Percentiles rank a stretch among this genome's conserved stretches.
Conservation (phyloP, 1,139 yeast species). For the Kodamaea sp. region DNA sequence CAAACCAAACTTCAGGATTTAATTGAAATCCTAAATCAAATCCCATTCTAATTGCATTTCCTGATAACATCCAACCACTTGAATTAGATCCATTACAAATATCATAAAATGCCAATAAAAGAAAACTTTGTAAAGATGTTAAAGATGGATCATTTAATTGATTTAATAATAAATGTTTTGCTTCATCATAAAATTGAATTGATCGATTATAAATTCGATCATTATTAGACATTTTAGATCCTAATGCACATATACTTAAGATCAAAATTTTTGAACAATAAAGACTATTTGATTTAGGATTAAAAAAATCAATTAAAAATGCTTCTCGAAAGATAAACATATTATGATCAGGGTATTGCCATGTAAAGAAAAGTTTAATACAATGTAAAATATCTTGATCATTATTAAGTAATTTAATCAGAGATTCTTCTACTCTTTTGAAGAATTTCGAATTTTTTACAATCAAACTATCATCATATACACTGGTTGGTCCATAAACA, state of each 20-base stretch:
- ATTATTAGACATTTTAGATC: slow-evolving; percentile 47
- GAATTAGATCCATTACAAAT: slow-evolving; percentile 54
- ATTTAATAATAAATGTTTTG: slow-evolving; percentile 39
- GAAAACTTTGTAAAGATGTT: slow-evolving; percentile 46
- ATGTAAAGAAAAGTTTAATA: slow-evolving; percentile 53
- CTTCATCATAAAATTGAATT: slow-evolving; percentile 42
- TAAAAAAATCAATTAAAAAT: slow-evolving; percentile 55
- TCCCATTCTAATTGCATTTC: slow-evolving; percentile 62
- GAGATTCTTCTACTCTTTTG: slow-evolving; percentile 20
- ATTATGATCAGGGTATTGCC: slow-evolving; percentile 65
- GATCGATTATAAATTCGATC: slow-evolving; percentile 38
- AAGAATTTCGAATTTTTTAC: slow-evolving; percentile 17
- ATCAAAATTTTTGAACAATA: slow-evolving; percentile 53
- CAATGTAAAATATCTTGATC: slow-evolving; percentile 47
- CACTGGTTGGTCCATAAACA: slow-evolving; percentile 51
- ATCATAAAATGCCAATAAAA: slow-evolving; percentile 54
- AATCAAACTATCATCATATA: slow-evolving; percentile 38
- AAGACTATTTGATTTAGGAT: slow-evolving; percentile 42
- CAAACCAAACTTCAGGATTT: slow-evolving; percentile 58
- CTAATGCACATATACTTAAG: slow-evolving; percentile 54
- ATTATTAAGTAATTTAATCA: slow-evolving; percentile 27
- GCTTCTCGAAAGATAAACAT: slow-evolving; percentile 64
- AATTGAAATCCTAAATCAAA: slow-evolving; percentile 62
- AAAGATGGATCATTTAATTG: slow-evolving; percentile 40
- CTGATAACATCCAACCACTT: slow-evolving; percentile 60